Evolutionary conservation across 768 basidiomycete species (phyloP).

Genomic region (Amanita subjunquillea): DNA sequence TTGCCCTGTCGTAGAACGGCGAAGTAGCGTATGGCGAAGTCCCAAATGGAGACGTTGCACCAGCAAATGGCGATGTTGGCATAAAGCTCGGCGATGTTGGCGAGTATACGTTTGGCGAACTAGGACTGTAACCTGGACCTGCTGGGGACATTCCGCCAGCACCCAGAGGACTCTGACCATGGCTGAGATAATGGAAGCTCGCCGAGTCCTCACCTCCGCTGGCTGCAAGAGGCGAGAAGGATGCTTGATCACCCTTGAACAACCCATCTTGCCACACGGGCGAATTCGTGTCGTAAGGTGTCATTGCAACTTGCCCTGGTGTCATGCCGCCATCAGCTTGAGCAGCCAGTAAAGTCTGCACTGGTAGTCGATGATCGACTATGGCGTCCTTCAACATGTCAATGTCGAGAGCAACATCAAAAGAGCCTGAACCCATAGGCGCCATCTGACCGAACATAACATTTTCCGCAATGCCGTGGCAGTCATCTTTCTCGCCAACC

Average conservation of each 20-base stretch:
- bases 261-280: slow-evolving; percentile 71
- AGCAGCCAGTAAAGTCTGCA: slow-evolving; percentile 68
- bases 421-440: slow-evolving; percentile 98
- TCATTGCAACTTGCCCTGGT: slow-evolving; percentile 87
- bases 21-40: slow-evolving; percentile 77
- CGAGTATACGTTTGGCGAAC: slow-evolving; percentile 82
- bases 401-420: slow-evolving; percentile 92
- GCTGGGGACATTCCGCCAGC: slow-evolving; percentile 86
- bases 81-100: slow-evolving; percentile 83
- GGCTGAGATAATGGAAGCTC: slow-evolving; percentile 62
- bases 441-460: slow-evolving; percentile 99
- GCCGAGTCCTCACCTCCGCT: slow-evolving; percentile 78
- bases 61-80: slow-evolving; percentile 73
- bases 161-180: slow-evolving; percentile 78
- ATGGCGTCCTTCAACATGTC: slow-evolving; percentile 99
- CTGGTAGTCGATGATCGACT: slow-evolving; percentile 88
- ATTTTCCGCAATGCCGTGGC: slow-evolving; percentile 97
- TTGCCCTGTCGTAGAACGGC: slow-evolving; percentile 66
- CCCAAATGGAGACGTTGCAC: slow-evolving; percentile 76
- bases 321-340: slow-evolving; percentile 86
- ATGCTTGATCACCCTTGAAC: slow-evolving; percentile 78
- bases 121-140: slow-evolving; percentile 81
- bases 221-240: slow-evolving; percentile 91
- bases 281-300: slow-evolving; percentile 90
- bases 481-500: slow-evolving; percentile 96